Conservation (phyloP, 202 grass and related monocot genomes). For the Elaeis oleifera region DNA sequence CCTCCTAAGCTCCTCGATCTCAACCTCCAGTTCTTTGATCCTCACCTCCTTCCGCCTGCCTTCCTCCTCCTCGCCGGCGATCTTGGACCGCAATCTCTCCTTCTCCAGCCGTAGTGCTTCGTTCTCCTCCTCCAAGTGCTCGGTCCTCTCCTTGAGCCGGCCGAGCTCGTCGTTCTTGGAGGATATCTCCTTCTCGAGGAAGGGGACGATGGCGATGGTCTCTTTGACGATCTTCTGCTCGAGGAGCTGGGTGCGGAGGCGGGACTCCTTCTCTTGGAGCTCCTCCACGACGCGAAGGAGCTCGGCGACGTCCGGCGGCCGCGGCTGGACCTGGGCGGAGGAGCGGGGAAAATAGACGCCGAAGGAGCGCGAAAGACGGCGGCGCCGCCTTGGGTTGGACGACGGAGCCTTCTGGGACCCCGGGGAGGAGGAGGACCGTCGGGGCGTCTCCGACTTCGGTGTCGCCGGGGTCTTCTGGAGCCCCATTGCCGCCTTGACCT, state of each 20-base stretch:
- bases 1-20: slow-evolving; percentile 52
- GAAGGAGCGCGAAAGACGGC: slow-evolving; percentile 60
- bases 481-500: slow-evolving; percentile 85
- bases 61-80: slow-evolving; percentile 17
- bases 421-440: slow-evolving; percentile 21
- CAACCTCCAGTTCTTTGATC: slow-evolving; percentile 54
- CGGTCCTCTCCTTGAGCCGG: slow-evolving; percentile 36
- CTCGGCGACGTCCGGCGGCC: slow-evolving; percentile 65
- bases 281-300: slow-evolving; percentile 73
- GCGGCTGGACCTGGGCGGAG: slow-evolving; percentile 60
- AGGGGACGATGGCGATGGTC: slow-evolving; percentile 79
- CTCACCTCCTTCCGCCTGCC: slow-evolving; percentile 39
- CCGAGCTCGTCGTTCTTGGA: slow-evolving; percentile 48
- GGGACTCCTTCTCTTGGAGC: slow-evolving; percentile 88
- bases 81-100: slow-evolving; percentile 41
- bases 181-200: slow-evolving; percentile 71
- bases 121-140: slow-evolving; percentile 65
- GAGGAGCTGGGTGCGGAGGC: slow-evolving; percentile 72
- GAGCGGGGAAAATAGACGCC: slow-evolving; percentile 80
- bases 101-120: slow-evolving; percentile 49
- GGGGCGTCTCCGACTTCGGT: slow-evolving; percentile 17
- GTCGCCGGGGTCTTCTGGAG: slow-evolving; percentile 54
- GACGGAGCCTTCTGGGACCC: neutral
- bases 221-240: slow-evolving; percentile 93
- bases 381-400: slow-evolving; percentile 12